These are phyloP conservation scores for Globisporangium perplexum DNA, from an alignment of 352 stramenopile species.

Conservation along the genomic window DNA sequence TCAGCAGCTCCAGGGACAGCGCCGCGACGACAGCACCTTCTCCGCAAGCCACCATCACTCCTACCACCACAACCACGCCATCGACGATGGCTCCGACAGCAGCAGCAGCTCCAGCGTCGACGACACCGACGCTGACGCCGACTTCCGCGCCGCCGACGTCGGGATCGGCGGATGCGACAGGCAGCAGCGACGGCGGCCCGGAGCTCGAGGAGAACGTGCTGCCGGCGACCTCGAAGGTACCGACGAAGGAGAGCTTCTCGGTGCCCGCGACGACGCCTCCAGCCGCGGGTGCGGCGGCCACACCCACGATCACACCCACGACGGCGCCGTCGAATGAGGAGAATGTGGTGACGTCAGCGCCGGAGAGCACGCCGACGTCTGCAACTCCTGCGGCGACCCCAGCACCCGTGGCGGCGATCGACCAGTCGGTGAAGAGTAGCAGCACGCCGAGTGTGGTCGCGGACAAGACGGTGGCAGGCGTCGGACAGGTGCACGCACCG, in stretches of 20 bases:
- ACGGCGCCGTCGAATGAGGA: too few species aligned
- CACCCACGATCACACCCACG: too few species aligned
- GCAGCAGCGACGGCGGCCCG: neutral
- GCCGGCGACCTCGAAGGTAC: neutral
- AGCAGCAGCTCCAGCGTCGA: neutral
- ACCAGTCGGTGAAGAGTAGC: too few species aligned
- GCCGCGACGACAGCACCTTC: neutral
- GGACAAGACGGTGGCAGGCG: neutral
- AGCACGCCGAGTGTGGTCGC: neutral
- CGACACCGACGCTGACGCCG: neutral
- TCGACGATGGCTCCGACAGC: neutral
- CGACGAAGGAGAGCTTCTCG: neutral
- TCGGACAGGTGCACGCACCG: conserved; percentile 11
- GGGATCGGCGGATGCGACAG: neutral
- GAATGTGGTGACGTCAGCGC: too few species aligned
- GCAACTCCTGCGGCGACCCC: neutral
- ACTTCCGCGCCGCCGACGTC: neutral
- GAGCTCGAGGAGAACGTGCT: conserved; percentile 12
- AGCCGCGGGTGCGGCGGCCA: too few species aligned
- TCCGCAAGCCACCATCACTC: neutral
- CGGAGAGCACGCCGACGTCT: neutral
- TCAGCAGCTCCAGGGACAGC: neutral
- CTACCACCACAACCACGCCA: neutral
- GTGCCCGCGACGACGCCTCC: too few species aligned
- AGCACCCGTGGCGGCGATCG: neutral